Conservation (phyloP, 805 yeast genomes). For the Ascoidea tarda region DNA sequence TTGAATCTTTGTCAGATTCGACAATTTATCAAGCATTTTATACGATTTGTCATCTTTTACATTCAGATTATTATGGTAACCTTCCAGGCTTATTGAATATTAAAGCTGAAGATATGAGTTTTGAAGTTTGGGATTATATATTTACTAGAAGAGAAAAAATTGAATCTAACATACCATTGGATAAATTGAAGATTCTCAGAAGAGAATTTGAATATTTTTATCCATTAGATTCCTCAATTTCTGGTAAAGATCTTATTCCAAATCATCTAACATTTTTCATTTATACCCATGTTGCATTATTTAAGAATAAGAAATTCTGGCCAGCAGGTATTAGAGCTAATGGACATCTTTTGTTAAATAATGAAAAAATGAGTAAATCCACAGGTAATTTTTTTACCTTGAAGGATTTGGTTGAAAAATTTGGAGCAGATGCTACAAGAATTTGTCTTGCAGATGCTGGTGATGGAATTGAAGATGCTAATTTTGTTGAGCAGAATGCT, state of each 20-base stretch:
- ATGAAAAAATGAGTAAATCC: conserved; percentile 95
- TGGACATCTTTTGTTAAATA: conserved; percentile 90
- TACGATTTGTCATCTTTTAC: conserved; percentile 79
- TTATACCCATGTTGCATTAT: conserved; percentile 83
- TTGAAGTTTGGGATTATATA: conserved; percentile 84
- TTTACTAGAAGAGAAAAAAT: conserved; percentile 56
- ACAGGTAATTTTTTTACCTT: conserved; percentile 95
- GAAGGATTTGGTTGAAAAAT: conserved; percentile 70
- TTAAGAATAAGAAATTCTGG: conserved; percentile 76
- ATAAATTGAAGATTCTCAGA: conserved; percentile 59
- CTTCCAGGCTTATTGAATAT: conserved; percentile 61
- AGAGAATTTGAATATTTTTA: conserved; percentile 95
- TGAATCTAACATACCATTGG: conserved; percentile 46
- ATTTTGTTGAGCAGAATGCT: conserved; percentile 91
- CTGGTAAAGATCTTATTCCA: conserved; percentile 95
- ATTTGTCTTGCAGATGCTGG: conserved; percentile 98
- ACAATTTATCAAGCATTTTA: conserved; percentile 92
- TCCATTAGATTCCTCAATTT: conserved; percentile 82
- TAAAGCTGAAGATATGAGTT: conserved; percentile 75
- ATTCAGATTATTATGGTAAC: conserved; percentile 74
- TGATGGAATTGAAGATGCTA: conserved; percentile 94
- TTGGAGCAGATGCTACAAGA: conserved; percentile 96
- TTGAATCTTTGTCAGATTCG: conserved; percentile 92
- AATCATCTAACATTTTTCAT: conserved; percentile 94
- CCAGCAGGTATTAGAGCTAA: conserved; percentile 89